Conservation (phyloP, 345 rosid genomes). For the Gossypium rotundifolium region DNA sequence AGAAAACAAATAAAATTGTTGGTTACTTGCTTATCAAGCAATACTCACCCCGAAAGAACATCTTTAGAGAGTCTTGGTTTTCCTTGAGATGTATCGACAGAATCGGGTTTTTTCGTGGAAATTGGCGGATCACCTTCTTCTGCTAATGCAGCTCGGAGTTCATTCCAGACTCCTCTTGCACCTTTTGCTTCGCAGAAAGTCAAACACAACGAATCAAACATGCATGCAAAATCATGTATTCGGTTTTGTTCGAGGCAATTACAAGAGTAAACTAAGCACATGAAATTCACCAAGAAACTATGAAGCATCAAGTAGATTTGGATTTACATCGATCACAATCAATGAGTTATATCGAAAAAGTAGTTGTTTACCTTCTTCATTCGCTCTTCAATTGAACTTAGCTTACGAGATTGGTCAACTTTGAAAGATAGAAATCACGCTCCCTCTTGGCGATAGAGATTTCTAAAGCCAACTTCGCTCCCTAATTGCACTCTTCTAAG, state of each 20-base stretch:
- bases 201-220: neutral
- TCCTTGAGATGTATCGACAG: constrained; percentile 32
- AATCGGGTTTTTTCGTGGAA: constrained; percentile 63
- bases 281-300: neutral
- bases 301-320: neutral
- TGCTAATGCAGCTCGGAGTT: constrained; percentile 22
- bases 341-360: neutral
- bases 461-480: constrained; percentile 79
- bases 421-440: constrained; percentile 75
- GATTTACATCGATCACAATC: neutral
- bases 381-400: constrained; percentile 66
- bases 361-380: constrained; percentile 56
- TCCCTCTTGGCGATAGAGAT: constrained; percentile 89
- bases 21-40: neutral
- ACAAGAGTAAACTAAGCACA: neutral
- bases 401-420: constrained; percentile 67
- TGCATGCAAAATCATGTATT: neutral
- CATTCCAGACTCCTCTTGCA: constrained; percentile 36
- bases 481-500: constrained; percentile 68
- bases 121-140: constrained; percentile 50
- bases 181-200: constrained; percentile 55
- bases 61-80: constrained; percentile 65
- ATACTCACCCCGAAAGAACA: constrained; percentile 61
- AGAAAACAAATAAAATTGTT: neutral
- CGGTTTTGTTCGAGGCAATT: neutral